A percentile compares a stretch with the other conserved stretches of the same genome.
These are phyloP conservation scores for Bauhinia variegata DNA, from an alignment of 306 rosid species.

Conservation along the genomic window DNA sequence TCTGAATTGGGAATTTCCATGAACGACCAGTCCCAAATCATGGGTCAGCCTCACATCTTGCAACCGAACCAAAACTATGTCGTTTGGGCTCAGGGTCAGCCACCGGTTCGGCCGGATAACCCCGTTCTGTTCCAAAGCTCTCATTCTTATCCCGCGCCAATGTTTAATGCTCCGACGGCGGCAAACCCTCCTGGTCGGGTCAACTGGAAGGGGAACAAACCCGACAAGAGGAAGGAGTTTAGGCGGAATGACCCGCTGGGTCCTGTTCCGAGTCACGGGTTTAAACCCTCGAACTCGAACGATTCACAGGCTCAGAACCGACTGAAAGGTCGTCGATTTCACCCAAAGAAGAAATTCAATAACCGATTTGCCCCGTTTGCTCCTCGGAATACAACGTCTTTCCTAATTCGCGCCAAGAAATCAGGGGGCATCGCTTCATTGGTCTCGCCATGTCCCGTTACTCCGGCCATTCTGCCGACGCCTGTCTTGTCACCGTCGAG, in stretches of 20 bases:
- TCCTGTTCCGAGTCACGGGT: constrained; percentile 40
- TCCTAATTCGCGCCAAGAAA: constrained; percentile 66
- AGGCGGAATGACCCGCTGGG: constrained; percentile 40
- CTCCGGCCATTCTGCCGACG: constrained; percentile 72
- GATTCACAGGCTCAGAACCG: constrained; percentile 59
- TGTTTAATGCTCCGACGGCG: not conserved
- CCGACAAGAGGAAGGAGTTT: constrained; percentile 43
- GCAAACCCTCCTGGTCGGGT: constrained; percentile 43
- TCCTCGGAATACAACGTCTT: constrained; percentile 80
- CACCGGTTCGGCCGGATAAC: constrained; percentile 31
- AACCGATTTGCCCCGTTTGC: constrained; percentile 74
- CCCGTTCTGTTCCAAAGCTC: constrained; percentile 30
- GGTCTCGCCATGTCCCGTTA: constrained; percentile 64
- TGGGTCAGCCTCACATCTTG: constrained; percentile 43
- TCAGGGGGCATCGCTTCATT: constrained; percentile 64
- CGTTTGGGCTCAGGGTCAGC: constrained; percentile 41
- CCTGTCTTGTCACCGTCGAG: constrained; percentile 65
- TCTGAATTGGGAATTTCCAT: not conserved
- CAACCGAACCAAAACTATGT: constrained; percentile 39
- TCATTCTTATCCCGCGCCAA: constrained; percentile 1
- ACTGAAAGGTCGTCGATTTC: constrained; percentile 57
- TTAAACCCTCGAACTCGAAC: constrained; percentile 42
- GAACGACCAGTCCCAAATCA: constrained; percentile 36
- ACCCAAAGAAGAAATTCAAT: constrained; percentile 55
- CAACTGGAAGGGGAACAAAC: constrained; percentile 55